Evolutionary conservation across 2,329 filamentous ascomycete species (phyloP).

Genomic region (Chalaropsis ovoidea): DNA sequence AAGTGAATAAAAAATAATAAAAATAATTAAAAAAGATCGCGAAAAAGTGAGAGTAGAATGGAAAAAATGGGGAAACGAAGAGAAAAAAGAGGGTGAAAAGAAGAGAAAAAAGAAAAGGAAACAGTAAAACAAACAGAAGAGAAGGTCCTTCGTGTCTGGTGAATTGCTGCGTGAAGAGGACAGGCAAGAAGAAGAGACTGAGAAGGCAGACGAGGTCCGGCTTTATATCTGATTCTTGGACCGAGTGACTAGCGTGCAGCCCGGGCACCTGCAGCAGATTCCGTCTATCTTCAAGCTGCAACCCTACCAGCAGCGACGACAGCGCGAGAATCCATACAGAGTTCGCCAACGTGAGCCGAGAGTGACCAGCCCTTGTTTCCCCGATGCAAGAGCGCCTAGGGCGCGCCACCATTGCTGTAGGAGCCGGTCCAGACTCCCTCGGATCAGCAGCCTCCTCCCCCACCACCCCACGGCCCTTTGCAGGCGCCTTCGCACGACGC

Average conservation of each 20-base stretch:
- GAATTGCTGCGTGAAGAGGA: constrained; percentile 22
- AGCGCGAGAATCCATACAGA: background rate
- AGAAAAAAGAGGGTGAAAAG: constrained; percentile 14
- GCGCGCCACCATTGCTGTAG: background rate
- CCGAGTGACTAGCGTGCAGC: background rate
- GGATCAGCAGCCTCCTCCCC: no score
- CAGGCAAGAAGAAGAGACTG: background rate
- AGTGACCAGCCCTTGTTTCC: background rate
- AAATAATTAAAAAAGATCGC: background rate
- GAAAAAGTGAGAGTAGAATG: constrained; percentile 8
- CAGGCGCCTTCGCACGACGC: background rate
- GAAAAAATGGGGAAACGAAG: constrained; percentile 1
- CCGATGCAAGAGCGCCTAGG: background rate
- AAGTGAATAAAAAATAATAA: constrained; percentile 4
- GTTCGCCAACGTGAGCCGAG: background rate
- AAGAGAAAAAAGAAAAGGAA: constrained; percentile 9
- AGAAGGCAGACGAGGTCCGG: background rate
- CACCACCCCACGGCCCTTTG: background rate
- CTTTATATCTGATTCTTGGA: background rate
- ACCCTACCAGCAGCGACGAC: background rate
- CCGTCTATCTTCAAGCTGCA: background rate
- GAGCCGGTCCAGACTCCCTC: background rate
- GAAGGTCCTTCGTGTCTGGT: constrained; percentile 21
- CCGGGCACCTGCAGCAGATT: background rate
- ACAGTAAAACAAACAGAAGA: constrained; percentile 19